Conservation (phyloP, 2,329 filamentous ascomycete genomes). For the Passalora sequoiae region DNA sequence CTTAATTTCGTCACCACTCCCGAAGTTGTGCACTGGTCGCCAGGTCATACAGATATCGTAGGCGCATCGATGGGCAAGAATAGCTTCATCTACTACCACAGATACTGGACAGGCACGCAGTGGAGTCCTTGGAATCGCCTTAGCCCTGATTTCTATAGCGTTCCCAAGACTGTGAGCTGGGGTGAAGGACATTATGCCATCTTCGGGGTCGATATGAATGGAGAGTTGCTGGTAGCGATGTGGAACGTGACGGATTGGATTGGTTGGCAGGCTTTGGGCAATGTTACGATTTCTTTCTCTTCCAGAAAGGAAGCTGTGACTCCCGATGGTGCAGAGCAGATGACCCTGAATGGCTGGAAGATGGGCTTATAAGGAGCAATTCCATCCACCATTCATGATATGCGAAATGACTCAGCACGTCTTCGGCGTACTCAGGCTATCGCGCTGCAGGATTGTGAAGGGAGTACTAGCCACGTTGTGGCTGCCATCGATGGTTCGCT, state of each 20-base stretch:
- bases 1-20: neutral
- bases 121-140: neutral
- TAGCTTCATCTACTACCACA: neutral
- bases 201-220: neutral
- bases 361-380: conserved; percentile 1
- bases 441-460: no score
- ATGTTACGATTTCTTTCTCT: neutral
- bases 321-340: neutral
- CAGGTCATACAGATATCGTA: neutral
- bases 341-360: neutral
- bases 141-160: neutral
- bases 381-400: no score
- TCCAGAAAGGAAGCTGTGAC: neutral
- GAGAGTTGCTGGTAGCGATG: neutral
- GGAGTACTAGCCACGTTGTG: no score
- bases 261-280: neutral
- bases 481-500: no score
- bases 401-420: no score
- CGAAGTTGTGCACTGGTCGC: neutral
- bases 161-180: neutral
- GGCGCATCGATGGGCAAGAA: neutral
- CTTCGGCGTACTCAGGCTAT: no score
- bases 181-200: neutral
- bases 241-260: neutral
- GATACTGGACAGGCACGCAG: neutral